These are phyloP conservation scores for Umbelopsis sp. DNA, from an alignment of 371 early-diverging fungal species.

Conservation along the genomic window DNA sequence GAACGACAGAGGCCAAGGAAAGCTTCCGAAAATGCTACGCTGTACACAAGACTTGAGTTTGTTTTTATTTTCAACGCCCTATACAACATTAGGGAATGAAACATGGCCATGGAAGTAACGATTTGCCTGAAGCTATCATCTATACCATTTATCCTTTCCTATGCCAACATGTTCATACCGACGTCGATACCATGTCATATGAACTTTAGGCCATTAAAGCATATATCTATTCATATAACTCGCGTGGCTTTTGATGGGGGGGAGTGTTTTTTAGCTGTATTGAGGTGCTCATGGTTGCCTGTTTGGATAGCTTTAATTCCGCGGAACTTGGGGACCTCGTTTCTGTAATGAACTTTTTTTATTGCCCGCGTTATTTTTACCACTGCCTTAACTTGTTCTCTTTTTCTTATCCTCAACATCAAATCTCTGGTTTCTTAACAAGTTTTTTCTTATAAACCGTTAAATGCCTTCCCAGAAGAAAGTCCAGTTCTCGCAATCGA, in stretches of 20 bases:
- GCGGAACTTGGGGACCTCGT: conserved; percentile 19
- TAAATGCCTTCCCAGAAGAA: conserved; percentile 11
- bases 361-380: conserved; percentile 19
- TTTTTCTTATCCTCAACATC: conserved; percentile 3
- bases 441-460: background rate
- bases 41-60: too few species aligned
- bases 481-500: conserved; percentile 14
- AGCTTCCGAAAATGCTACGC: too few species aligned
- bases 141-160: too few species aligned
- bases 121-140: too few species aligned
- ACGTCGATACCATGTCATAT: too few species aligned
- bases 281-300: background rate
- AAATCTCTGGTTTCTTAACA: background rate
- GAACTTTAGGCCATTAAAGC: too few species aligned
- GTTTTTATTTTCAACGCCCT: too few species aligned
- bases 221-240: too few species aligned
- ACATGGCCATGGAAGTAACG: too few species aligned
- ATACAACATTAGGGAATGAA: too few species aligned
- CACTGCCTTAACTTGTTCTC: background rate
- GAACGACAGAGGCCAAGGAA: too few species aligned
- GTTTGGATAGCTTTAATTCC: conserved; percentile 10
- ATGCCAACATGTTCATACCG: too few species aligned
- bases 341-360: conserved; percentile 14
- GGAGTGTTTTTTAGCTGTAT: background rate
- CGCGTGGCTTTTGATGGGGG: background rate